These are phyloP conservation scores for Gonium pectorale DNA, from an alignment of 139 green algal species.

Conservation along the genomic window DNA sequence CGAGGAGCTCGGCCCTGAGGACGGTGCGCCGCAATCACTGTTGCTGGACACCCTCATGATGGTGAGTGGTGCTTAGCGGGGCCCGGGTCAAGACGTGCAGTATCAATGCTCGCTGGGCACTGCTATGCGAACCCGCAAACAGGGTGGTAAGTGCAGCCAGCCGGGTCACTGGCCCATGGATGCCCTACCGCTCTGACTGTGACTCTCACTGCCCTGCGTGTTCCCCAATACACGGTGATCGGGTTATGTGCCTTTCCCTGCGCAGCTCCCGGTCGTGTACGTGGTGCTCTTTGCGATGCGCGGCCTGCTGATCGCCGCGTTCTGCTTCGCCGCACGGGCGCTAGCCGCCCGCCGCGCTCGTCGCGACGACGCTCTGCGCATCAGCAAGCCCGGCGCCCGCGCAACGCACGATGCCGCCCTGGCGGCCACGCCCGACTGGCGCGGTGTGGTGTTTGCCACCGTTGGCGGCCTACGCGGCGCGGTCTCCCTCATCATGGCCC, in stretches of 20 bases:
- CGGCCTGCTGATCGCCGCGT: conserved; percentile 56
- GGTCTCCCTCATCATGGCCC: conserved; percentile 82
- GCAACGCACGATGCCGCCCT: neutral
- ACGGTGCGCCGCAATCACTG: neutral
- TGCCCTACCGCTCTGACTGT: too few species aligned
- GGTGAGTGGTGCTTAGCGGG: neutral
- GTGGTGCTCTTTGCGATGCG: conserved; percentile 66
- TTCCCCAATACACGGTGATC: neutral
- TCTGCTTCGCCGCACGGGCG: conserved; percentile 35
- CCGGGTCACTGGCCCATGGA: too few species aligned
- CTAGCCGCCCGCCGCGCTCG: neutral
- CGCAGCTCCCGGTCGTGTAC: conserved; percentile 73
- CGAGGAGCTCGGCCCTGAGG: conserved; percentile 5
- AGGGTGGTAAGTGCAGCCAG: too few species aligned
- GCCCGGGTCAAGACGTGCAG: neutral
- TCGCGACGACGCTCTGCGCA: neutral
- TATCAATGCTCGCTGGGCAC: too few species aligned
- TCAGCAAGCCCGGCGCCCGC: neutral
- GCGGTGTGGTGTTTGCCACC: conserved; percentile 76
- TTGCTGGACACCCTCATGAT: conserved; percentile 18
- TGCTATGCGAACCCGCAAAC: too few species aligned
- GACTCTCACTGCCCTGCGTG: neutral
- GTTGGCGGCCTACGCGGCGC: conserved; percentile 78
- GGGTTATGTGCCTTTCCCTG: neutral
- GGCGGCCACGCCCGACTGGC: conserved; percentile 44